Evolutionary conservation across 495 filamentous ascomycete species (phyloP).

Genomic region (Physcia stellaris): DNA sequence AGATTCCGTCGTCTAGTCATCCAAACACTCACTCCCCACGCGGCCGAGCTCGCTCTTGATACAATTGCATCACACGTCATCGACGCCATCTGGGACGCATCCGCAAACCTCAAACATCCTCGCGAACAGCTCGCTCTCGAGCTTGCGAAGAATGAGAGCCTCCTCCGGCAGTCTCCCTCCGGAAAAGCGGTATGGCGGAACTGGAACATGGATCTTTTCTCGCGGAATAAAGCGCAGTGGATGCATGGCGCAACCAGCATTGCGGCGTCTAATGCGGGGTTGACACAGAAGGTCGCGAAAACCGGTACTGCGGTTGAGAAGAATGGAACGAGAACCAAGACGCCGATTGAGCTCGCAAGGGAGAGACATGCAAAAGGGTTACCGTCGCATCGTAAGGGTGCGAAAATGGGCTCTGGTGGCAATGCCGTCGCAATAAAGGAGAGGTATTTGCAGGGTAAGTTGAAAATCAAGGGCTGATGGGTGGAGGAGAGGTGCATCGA

Average conservation of each 20-base stretch:
- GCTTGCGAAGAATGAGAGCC: constrained; percentile 43
- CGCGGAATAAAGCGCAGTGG: constrained; percentile 56
- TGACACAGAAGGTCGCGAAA: constrained; percentile 12
- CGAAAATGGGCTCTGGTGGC: too few relatives aligned
- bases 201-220: constrained; percentile 85
- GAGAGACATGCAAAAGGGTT: constrained; percentile 30
- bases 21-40: constrained; percentile 41
- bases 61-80: constrained; percentile 65
- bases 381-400: too few relatives aligned
- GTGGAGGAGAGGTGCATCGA: too few relatives aligned
- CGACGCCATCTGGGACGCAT: constrained; percentile 59
- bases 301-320: too few relatives aligned
- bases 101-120: constrained; percentile 49
- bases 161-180: constrained; percentile 56
- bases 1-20: constrained; percentile 48
- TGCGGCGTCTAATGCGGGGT: too few relatives aligned
- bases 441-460: too few relatives aligned
- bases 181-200: constrained; percentile 81
- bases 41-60: constrained; percentile 53
- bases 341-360: constrained; percentile 33
- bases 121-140: constrained; percentile 55
- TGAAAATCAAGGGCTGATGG: too few relatives aligned
- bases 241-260: constrained; percentile 49
- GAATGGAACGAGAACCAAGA: constrained; percentile 25
- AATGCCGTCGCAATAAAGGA: too few relatives aligned